Percentiles rank a stretch among this genome's conserved stretches.
Evolutionary conservation across 179 eudicot species (phyloP).

Genomic region (Nepenthes alata): DNA sequence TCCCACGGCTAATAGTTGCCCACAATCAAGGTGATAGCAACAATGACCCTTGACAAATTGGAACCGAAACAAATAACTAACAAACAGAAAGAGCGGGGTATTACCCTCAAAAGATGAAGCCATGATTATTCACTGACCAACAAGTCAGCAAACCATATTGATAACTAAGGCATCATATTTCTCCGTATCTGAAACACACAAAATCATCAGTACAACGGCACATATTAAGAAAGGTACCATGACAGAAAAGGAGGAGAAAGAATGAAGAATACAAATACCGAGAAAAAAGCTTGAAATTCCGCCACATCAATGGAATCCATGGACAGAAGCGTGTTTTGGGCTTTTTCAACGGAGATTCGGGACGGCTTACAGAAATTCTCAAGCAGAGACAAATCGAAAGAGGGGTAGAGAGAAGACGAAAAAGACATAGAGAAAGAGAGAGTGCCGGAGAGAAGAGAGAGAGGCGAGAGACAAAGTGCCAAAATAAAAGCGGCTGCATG

Average conservation of each 20-base stretch:
- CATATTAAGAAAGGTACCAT: slow-evolving; percentile 1
- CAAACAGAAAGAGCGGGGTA: background rate
- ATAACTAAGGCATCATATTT: slow-evolving; percentile 16
- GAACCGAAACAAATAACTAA: background rate
- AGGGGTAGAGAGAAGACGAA: slow-evolving; percentile 6
- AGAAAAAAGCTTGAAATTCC: slow-evolving; percentile 11
- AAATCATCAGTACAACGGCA: background rate
- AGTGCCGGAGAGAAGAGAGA: background rate
- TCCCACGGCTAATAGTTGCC: background rate
- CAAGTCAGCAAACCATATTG: slow-evolving; percentile 20
- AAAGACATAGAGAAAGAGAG: slow-evolving; percentile 5
- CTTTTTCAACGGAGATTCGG: slow-evolving; percentile 4
- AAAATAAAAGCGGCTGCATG: slow-evolving; percentile 43
- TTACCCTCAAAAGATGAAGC: slow-evolving; percentile 40
- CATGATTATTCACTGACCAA: slow-evolving; percentile 20
- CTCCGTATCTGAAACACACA: background rate
- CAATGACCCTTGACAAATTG: slow-evolving; percentile 1
- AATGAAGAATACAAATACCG: slow-evolving; percentile 6
- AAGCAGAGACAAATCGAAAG: slow-evolving; percentile 4
- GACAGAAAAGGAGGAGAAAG: slow-evolving; percentile 1
- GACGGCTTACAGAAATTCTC: slow-evolving; percentile 3
- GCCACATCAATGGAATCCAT: slow-evolving; percentile 14
- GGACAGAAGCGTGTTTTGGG: slow-evolving; percentile 12
- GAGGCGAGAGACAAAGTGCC: background rate
- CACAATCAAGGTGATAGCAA: background rate